A percentile compares a stretch with the other conserved stretches of the same genome.
phyloP scores from a whole-genome alignment of 306 rosid genomes.

The Inga laurina region DNA sequence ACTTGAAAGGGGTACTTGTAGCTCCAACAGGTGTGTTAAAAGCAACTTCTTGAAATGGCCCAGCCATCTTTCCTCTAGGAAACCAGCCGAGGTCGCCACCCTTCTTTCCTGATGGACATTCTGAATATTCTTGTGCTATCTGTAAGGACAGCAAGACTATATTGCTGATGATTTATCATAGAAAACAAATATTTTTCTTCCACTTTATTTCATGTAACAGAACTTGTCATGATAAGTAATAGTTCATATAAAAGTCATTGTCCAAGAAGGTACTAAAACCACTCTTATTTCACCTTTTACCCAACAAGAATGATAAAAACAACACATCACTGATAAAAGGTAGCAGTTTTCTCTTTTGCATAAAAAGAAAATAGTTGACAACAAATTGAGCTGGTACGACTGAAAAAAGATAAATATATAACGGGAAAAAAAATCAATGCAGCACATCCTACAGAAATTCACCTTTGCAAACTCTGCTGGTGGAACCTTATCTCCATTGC shows the following conservation, averaged over 20 bases:
- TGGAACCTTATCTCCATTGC: constrained; percentile 92
- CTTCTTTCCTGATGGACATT: constrained; percentile 97
- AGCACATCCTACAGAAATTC: constrained; percentile 20
- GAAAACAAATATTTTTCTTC: not conserved
- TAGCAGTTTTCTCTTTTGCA: not conserved
- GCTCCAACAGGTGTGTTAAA: constrained; percentile 77
- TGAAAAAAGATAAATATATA: not conserved
- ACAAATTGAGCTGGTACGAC: not conserved
- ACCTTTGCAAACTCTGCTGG: constrained; percentile 97
- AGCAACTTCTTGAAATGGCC: constrained; percentile 97
- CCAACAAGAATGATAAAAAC: not conserved
- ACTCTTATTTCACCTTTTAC: constrained; percentile 3
- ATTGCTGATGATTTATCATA: constrained; percentile 15
- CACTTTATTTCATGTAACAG: not conserved
- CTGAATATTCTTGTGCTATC: constrained; percentile 91
- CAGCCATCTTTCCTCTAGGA: constrained; percentile 99
- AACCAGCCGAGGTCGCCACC: constrained; percentile 99
- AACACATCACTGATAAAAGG: not conserved
- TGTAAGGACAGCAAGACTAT: constrained; percentile 31
- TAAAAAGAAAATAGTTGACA: not conserved
- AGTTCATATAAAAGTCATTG: not conserved
- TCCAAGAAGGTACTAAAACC: not conserved
- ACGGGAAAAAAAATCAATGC: not conserved
- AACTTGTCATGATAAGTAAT: not conserved
- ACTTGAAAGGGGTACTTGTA: constrained; percentile 90